Evolutionary conservation across 306 rosid genomes (phyloP).

Genomic region (Luffa acutangula): DNA sequence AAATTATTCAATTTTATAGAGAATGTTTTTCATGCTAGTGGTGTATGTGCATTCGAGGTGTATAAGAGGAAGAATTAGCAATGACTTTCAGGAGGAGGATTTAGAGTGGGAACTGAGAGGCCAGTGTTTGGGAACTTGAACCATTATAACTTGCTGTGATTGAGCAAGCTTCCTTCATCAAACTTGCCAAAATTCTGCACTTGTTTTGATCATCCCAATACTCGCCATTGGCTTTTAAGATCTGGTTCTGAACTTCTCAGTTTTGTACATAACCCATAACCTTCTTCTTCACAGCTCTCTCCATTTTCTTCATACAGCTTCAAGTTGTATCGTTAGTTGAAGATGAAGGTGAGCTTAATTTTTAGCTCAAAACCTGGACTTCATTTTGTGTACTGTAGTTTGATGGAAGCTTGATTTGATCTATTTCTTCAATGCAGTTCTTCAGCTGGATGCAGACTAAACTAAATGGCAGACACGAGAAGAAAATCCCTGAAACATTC

Average conservation of each 20-base stretch:
- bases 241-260: conserved; percentile 29
- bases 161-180: conserved; percentile 40
- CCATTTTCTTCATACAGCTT: not conserved
- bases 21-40: conserved; percentile 44
- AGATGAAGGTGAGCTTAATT: conserved; percentile 55
- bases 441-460: conserved; percentile 89
- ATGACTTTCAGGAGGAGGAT: conserved; percentile 15
- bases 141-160: conserved; percentile 18
- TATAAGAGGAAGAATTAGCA: conserved; percentile 10
- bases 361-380: not conserved
- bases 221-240: conserved; percentile 42
- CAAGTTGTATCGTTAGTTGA: conserved; percentile 3
- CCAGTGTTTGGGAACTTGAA: conserved; percentile 61
- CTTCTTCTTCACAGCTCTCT: conserved; percentile 7
- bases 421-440: conserved; percentile 40
- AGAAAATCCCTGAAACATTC: conserved; percentile 36
- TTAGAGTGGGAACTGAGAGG: not conserved
- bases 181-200: conserved; percentile 37
- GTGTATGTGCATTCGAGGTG: conserved; percentile 11
- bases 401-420: not conserved
- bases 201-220: conserved; percentile 39
- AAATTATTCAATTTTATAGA: conserved; percentile 8
- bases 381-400: not conserved
- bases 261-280: conserved; percentile 12
- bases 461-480: conserved; percentile 59